phyloP scores from a whole-genome alignment of 331 rosid species.

The Malus hybrid region DNA sequence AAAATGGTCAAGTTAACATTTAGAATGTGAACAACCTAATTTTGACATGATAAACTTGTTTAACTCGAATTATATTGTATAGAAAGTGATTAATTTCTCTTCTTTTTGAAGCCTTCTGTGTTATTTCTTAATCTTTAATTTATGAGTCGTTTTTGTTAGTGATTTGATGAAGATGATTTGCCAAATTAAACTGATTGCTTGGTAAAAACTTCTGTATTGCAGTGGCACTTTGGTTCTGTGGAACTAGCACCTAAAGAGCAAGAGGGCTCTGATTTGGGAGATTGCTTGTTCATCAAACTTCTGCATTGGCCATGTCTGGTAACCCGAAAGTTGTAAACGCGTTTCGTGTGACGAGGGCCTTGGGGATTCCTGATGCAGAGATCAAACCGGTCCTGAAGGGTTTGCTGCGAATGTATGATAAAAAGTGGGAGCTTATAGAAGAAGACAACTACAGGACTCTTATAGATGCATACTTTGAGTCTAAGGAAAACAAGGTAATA shows the following conservation, averaged over 20 bases:
- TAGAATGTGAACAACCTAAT: not conserved
- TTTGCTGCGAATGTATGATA: slow-evolving; percentile 30
- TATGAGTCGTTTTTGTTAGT: not conserved
- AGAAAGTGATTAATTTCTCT: not conserved
- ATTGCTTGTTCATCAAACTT: not conserved
- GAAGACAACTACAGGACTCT: slow-evolving; percentile 67
- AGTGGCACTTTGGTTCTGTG: not conserved
- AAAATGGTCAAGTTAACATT: rapidly evolving
- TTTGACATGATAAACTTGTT: not conserved
- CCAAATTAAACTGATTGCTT: not conserved
- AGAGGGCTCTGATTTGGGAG: not conserved
- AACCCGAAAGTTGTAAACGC: slow-evolving; percentile 35
- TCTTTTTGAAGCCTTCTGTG: too few species aligned
- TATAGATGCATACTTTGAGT: slow-evolving; percentile 66
- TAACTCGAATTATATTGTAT: not conserved
- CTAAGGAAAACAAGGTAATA: slow-evolving; percentile 47
- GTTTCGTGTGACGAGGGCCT: slow-evolving; percentile 29
- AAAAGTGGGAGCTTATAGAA: slow-evolving; percentile 60
- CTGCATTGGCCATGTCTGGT: slow-evolving; percentile 32
- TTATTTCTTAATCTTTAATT: not conserved
- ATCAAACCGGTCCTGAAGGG: slow-evolving; percentile 42
- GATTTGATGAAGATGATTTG: not conserved
- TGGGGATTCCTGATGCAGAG: slow-evolving; percentile 48
- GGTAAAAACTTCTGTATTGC: not conserved
- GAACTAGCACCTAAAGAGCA: not conserved